These are phyloP conservation scores for Apiotrichum sp. DNA, from an alignment of 1,284 basidiomycete genomes.

Conservation along the genomic window DNA sequence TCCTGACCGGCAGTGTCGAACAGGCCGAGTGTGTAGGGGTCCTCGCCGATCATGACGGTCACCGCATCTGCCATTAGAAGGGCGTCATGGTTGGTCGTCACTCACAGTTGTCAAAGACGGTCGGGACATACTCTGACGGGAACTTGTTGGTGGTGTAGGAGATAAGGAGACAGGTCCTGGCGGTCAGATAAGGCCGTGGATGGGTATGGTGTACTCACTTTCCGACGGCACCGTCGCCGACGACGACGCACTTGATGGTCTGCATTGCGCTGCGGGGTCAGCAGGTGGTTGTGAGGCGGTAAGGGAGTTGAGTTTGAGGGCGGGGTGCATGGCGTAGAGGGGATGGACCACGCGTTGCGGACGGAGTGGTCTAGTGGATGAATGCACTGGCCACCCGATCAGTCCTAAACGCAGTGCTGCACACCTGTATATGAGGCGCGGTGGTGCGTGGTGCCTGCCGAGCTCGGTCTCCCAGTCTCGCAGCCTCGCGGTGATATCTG, in stretches of 20 bases:
- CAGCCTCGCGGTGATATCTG: too few relatives aligned
- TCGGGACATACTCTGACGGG: slow-evolving; percentile 97
- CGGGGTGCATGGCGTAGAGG: neutral
- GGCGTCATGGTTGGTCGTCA: slow-evolving; percentile 24
- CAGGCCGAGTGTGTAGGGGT: slow-evolving; percentile 95
- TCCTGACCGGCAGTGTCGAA: slow-evolving; percentile 99
- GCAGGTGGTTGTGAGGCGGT: neutral
- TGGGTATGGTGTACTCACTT: slow-evolving; percentile 53
- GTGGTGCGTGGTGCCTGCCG: too few relatives aligned
- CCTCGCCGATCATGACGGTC: slow-evolving; percentile 99
- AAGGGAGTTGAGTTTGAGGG: neutral
- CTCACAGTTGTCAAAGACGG: slow-evolving; percentile 57
- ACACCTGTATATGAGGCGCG: too few relatives aligned
- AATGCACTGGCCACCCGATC: too few relatives aligned
- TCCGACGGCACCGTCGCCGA: slow-evolving; percentile 99
- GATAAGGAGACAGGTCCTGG: slow-evolving; percentile 85
- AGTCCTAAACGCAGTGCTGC: too few relatives aligned
- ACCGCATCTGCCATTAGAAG: slow-evolving; percentile 68
- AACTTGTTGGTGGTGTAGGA: slow-evolving; percentile 99
- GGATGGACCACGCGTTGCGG: too few relatives aligned
- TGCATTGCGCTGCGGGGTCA: slow-evolving; percentile 57
- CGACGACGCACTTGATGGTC: slow-evolving; percentile 97
- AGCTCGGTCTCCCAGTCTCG: too few relatives aligned
- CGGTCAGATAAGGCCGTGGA: neutral
- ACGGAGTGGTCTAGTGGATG: too few relatives aligned